phyloP scores from a whole-genome alignment of 257 asterid species.

The Solanum piurae region DNA sequence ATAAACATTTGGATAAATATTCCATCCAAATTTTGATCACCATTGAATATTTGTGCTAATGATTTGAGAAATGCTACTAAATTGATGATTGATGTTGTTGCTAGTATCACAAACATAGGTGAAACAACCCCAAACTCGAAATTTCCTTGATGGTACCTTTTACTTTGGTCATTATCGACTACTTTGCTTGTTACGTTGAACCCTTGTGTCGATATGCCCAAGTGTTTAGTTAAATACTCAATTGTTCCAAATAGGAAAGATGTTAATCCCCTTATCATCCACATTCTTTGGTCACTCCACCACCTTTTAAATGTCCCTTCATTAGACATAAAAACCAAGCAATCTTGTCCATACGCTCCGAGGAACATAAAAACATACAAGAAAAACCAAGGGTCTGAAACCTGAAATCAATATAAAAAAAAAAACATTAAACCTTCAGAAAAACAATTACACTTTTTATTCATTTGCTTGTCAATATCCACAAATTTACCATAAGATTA shows the following conservation, averaged over 20 bases:
- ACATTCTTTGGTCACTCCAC: slow-evolving; percentile 89
- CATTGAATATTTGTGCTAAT: slow-evolving; percentile 3
- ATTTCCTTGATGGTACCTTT: slow-evolving; percentile 44
- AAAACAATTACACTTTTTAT: neutral
- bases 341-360: slow-evolving; percentile 69
- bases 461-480: neutral
- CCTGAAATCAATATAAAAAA: slow-evolving; percentile 17
- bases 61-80: slow-evolving; percentile 22
- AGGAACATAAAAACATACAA: slow-evolving; percentile 40
- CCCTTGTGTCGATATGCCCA: slow-evolving; percentile 47
- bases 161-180: slow-evolving; percentile 31
- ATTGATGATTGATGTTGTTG: neutral
- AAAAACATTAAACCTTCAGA: neutral
- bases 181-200: slow-evolving; percentile 65
- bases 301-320: slow-evolving; percentile 42
- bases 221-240: slow-evolving; percentile 33
- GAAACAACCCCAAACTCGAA: slow-evolving; percentile 57
- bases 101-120: slow-evolving; percentile 29
- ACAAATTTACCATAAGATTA: neutral
- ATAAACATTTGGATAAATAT: slow-evolving; percentile 24
- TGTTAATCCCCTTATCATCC: slow-evolving; percentile 50
- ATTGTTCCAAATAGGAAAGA: slow-evolving; percentile 36
- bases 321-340: slow-evolving; percentile 32
- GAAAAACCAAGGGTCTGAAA: slow-evolving; percentile 41
- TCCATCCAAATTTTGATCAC: slow-evolving; percentile 10